Evolutionary conservation across 129 eudicot genomes (phyloP).

Genomic region (Escallonia herrerae): DNA sequence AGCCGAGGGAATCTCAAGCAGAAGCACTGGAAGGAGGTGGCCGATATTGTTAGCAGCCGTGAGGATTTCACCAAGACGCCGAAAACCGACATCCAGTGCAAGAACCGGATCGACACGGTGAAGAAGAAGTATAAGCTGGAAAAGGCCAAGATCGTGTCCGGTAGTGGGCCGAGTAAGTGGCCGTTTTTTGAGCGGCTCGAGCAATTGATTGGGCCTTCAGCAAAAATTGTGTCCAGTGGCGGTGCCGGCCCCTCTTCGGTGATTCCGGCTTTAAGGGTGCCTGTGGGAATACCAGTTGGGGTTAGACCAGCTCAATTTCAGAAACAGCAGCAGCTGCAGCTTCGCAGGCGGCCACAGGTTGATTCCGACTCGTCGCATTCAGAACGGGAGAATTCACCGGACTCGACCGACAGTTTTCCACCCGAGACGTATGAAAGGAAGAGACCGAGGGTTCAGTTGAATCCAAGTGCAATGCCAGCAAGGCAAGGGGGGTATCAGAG

Average conservation of each 20-base stretch:
- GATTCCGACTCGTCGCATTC: conserved; percentile 58
- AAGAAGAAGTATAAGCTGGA: conserved; percentile 82
- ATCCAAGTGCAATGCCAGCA: background rate
- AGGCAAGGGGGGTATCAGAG: background rate
- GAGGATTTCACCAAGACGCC: conserved; percentile 54
- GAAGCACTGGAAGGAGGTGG: conserved; percentile 88
- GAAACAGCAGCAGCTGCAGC: conserved; percentile 28
- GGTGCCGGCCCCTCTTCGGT: conserved; percentile 13
- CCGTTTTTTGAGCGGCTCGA: conserved; percentile 60
- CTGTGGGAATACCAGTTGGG: conserved; percentile 76
- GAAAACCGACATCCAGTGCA: conserved; percentile 84
- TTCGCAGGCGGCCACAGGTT: conserved; percentile 29
- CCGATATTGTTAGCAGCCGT: conserved; percentile 66
- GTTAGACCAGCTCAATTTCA: conserved; percentile 36
- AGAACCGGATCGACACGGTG: conserved; percentile 80
- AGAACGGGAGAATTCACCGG: conserved; percentile 54
- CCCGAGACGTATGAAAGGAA: conserved; percentile 39
- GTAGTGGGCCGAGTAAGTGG: conserved; percentile 68
- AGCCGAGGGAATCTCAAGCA: conserved; percentile 82
- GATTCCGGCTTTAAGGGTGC: conserved; percentile 27
- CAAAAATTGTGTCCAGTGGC: conserved; percentile 21
- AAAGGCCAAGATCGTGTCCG: conserved; percentile 58
- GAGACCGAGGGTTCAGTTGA: conserved; percentile 32
- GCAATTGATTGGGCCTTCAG: conserved; percentile 55
- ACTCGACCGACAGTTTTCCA: conserved; percentile 56